Evolutionary conservation across 2,329 filamentous ascomycete species (phyloP).

Genomic region (Colletotrichum lupini): DNA sequence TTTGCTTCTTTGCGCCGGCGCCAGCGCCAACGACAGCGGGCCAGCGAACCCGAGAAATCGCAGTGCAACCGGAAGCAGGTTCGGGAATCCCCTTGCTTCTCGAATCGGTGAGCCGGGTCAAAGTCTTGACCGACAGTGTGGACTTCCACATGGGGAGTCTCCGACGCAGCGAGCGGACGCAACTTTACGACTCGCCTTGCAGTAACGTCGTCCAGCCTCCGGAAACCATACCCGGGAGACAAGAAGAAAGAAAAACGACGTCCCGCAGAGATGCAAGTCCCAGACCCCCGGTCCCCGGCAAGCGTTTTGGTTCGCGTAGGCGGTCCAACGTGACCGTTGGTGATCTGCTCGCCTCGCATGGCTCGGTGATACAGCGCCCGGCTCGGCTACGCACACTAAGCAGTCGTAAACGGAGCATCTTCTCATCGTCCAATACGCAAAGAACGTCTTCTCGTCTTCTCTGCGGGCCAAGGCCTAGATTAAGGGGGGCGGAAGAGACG

Average conservation of each 20-base stretch:
- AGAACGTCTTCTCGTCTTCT: not conserved
- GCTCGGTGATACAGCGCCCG: slow-evolving; percentile 23
- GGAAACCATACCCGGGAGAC: not conserved
- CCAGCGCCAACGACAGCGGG: not conserved
- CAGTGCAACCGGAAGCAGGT: slow-evolving; percentile 10
- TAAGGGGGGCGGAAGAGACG: not conserved
- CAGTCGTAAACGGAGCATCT: not conserved
- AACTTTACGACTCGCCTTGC: slow-evolving; percentile 6
- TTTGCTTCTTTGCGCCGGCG: slow-evolving; percentile 4
- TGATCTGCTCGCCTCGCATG: slow-evolving; percentile 23
- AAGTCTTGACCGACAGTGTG: slow-evolving; percentile 24
- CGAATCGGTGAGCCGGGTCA: slow-evolving; percentile 21
- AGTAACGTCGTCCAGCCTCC: slow-evolving; percentile 1
- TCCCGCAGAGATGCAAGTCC: slow-evolving; percentile 5
- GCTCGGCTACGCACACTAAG: slow-evolving; percentile 9
- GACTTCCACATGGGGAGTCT: slow-evolving; percentile 14
- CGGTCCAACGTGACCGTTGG: slow-evolving; percentile 20
- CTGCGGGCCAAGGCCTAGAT: not conserved
- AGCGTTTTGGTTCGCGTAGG: not conserved
- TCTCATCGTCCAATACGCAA: slow-evolving; percentile 12
- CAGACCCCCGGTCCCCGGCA: slow-evolving; percentile 21
- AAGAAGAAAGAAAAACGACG: not conserved
- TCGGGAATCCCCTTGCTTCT: slow-evolving; percentile 9
- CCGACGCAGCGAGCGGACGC: slow-evolving; percentile 23
- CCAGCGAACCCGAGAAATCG: not conserved